Evolutionary conservation across 2,329 filamentous ascomycete species (phyloP), one percentile per base, ranked within the genome.

Genomic region (Pezicula rhizophila): DNA sequence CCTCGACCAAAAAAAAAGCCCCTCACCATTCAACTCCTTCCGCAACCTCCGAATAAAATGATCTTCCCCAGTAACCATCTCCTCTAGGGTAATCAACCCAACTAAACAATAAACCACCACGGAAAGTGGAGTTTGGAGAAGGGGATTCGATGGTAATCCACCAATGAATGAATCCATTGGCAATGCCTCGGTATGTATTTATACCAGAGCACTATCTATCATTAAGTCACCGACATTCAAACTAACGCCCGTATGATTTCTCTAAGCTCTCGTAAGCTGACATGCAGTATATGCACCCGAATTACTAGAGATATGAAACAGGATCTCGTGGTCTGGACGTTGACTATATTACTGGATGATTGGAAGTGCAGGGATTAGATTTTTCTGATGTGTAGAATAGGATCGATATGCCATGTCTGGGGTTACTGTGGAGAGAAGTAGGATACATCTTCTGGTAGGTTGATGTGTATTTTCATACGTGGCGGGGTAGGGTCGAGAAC

Each of bases 1-100:
- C 18, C 14, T 3, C 39, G 1, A 8, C 14, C 43, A 42, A 40
- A 61, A 42, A 40, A 61, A 55, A 8, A 56, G 43, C 8, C 11
- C 42, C n/a, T 52, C 45, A 31, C 58, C 46, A 46, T 63, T 62
- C 33, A 61, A 31, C 25, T 50, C 50, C n/a, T n/a, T 25, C 37
- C 57, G 42, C n/a, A 40, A 34, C 2, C 15, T 17, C 14, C 49
- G 51, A 8, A 62, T 47, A 14, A 50, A 12, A 48, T 61, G 23
- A 23, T 23, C 23, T 7, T 23, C 23, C 4, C 23, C 23, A 23
- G 23, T 23, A 23, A 23, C 35, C 35, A 10, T 10, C 14, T n/a
- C 34, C 10, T 37, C n/a, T 1, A 17, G 14, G 6, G 34, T 37
- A 12, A 37, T 37, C 6, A 12, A 14, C 17, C 34, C 34, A 14